phyloP scores from a whole-genome alignment of 129 eudicot species.

The Flaveria sonorensis region DNA sequence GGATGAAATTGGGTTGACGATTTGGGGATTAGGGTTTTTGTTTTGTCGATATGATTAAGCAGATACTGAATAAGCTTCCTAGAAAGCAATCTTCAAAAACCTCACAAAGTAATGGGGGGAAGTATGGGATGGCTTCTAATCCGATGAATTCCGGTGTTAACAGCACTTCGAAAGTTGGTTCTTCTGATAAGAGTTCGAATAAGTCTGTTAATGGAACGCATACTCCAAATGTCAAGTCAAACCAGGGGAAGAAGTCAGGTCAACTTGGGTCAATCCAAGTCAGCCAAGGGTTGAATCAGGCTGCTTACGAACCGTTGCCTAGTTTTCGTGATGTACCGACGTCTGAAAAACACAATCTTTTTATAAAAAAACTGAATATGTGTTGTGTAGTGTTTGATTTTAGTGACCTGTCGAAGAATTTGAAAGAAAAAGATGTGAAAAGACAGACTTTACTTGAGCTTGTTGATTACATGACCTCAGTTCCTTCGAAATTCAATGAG shows the following conservation, averaged over 20 bases:
- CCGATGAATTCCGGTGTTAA: conserved; percentile 39
- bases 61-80: conserved; percentile 73
- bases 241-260: conserved; percentile 45
- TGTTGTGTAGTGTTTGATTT: conserved; percentile 74
- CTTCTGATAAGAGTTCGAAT: conserved; percentile 40
- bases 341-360: conserved; percentile 59
- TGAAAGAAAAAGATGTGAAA: conserved; percentile 69
- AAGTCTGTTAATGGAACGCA: conserved; percentile 42
- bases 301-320: conserved; percentile 52
- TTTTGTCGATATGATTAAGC: conserved; percentile 61
- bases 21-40: conserved; percentile 28
- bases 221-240: conserved; percentile 30
- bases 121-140: conserved; percentile 39
- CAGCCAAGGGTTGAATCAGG: conserved; percentile 21
- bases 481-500: conserved; percentile 60
- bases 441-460: conserved; percentile 69
- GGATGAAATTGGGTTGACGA: neutral
- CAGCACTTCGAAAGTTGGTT: conserved; percentile 22
- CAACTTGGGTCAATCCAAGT: conserved; percentile 35
- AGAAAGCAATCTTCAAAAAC: conserved; percentile 67
- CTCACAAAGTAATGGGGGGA: conserved; percentile 46
- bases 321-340: conserved; percentile 67
- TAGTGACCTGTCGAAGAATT: conserved; percentile 54
- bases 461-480: conserved; percentile 59
- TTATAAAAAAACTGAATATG: conserved; percentile 61